phyloP scores from a whole-genome alignment of 1,284 basidiomycete genomes.

The Trichosporon sp. region DNA sequence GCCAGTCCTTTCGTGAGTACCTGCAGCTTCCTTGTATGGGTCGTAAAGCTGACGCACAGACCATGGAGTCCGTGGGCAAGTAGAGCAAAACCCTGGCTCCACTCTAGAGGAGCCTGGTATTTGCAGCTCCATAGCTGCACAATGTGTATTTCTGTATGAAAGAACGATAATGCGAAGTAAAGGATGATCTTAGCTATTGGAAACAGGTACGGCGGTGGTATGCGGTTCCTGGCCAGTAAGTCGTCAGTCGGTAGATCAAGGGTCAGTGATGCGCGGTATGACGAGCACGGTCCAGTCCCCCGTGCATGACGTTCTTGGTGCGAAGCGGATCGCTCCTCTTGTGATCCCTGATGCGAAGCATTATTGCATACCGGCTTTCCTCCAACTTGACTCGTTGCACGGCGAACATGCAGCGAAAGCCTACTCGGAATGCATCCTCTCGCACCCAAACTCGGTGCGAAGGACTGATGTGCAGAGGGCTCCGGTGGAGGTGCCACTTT shows the following conservation, averaged over 20 bases:
- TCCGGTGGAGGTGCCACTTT: slow-evolving; percentile 6
- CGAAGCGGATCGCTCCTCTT: background rate
- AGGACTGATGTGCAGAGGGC: background rate
- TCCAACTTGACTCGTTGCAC: no score
- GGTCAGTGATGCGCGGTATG: no score
- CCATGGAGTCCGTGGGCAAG: slow-evolving; percentile 61
- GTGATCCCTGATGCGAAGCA: background rate
- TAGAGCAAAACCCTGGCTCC: background rate
- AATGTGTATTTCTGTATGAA: background rate
- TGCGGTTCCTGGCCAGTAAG: background rate
- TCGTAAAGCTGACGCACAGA: slow-evolving; percentile 45
- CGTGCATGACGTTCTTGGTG: background rate
- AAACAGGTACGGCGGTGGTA: background rate
- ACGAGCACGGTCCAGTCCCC: background rate
- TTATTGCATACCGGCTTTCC: no score
- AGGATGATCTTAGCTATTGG: background rate
- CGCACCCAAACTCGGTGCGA: background rate
- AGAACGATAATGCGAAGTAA: background rate
- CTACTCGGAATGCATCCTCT: background rate
- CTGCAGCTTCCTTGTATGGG: no score
- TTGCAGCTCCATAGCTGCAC: background rate
- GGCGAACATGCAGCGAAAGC: no score
- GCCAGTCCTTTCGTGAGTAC: slow-evolving; percentile 68
- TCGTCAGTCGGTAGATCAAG: background rate
- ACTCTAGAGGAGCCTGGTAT: no score